phyloP scores from a whole-genome alignment of 164 flowering plant species.

The Umbilicus rupestris region DNA sequence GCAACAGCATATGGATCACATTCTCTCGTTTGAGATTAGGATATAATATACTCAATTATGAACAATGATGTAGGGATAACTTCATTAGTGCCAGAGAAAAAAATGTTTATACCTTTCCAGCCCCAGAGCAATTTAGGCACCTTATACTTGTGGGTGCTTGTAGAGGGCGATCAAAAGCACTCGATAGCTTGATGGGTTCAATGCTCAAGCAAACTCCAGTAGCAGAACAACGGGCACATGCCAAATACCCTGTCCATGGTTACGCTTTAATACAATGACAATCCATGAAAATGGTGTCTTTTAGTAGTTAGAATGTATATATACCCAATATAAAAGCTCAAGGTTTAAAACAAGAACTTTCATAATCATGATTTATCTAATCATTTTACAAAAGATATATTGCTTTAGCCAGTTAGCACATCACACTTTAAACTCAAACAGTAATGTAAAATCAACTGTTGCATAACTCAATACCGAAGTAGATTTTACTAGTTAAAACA shows the following conservation, averaged over 20 bases:
- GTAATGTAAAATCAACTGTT: neutral
- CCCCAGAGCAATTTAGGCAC: slow-evolving; percentile 83
- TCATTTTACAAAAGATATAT: neutral
- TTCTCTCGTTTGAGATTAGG: no score
- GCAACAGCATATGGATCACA: neutral
- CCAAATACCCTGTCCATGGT: slow-evolving; percentile 56
- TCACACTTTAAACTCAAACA: neutral
- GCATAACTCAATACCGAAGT: neutral
- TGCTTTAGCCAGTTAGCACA: neutral
- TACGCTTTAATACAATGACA: neutral
- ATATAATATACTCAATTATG: no score
- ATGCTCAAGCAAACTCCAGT: slow-evolving; percentile 58
- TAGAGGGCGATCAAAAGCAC: slow-evolving; percentile 41
- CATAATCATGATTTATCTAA: neutral
- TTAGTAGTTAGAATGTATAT: no score
- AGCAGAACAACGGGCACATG: slow-evolving; percentile 89
- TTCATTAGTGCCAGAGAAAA: neutral
- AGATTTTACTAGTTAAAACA: neutral
- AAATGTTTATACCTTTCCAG: slow-evolving; percentile 63
- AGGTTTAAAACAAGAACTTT: neutral
- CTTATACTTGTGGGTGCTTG: slow-evolving; percentile 56
- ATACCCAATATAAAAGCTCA: neutral
- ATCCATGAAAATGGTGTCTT: neutral
- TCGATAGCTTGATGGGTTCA: slow-evolving; percentile 47
- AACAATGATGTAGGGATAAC: no score